Evolutionary conservation across 495 filamentous ascomycete species (phyloP).

Genomic region (Penicillium fimorum): DNA sequence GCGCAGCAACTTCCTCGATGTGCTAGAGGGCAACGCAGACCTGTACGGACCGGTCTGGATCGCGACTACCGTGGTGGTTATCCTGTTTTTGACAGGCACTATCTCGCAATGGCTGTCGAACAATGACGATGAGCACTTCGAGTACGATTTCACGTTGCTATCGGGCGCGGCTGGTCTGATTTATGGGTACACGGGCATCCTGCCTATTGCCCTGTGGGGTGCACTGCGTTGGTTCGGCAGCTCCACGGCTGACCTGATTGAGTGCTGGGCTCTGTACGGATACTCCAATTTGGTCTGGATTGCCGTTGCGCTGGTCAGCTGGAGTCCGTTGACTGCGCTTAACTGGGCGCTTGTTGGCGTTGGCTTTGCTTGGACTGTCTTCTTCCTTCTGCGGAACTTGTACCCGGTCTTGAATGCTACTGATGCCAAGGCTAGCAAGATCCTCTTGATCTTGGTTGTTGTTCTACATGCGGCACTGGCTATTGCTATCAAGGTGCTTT

Average conservation of each 20-base stretch:
- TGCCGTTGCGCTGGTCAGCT: slow-evolving; percentile 85
- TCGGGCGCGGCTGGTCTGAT: slow-evolving; percentile 81
- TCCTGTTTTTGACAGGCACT: slow-evolving; percentile 90
- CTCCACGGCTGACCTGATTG: slow-evolving; percentile 74
- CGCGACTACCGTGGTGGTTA: slow-evolving; percentile 93
- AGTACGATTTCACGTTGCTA: slow-evolving; percentile 85
- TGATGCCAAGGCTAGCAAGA: slow-evolving; percentile 85
- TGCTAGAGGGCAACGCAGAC: slow-evolving; percentile 95
- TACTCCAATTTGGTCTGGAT: slow-evolving; percentile 97
- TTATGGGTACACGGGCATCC: slow-evolving; percentile 86
- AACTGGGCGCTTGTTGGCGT: slow-evolving; percentile 93
- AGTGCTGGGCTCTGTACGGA: slow-evolving; percentile 92
- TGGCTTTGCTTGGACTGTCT: slow-evolving; percentile 81
- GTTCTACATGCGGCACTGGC: slow-evolving; percentile 82
- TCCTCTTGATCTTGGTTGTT: slow-evolving; percentile 80
- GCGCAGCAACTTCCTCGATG: slow-evolving; percentile 89
- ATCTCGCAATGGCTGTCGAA: slow-evolving; percentile 83
- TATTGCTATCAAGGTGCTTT: slow-evolving; percentile 90
- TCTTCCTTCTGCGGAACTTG: slow-evolving; percentile 87
- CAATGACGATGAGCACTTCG: slow-evolving; percentile 59
- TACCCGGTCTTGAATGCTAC: slow-evolving; percentile 92
- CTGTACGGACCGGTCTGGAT: slow-evolving; percentile 98
- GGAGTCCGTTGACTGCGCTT: slow-evolving; percentile 76
- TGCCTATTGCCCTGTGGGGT: slow-evolving; percentile 84
- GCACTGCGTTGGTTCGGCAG: slow-evolving; percentile 91